Conservation (phyloP, 139 green algal genomes). For the Limnomonas spitsbergensis region DNA sequence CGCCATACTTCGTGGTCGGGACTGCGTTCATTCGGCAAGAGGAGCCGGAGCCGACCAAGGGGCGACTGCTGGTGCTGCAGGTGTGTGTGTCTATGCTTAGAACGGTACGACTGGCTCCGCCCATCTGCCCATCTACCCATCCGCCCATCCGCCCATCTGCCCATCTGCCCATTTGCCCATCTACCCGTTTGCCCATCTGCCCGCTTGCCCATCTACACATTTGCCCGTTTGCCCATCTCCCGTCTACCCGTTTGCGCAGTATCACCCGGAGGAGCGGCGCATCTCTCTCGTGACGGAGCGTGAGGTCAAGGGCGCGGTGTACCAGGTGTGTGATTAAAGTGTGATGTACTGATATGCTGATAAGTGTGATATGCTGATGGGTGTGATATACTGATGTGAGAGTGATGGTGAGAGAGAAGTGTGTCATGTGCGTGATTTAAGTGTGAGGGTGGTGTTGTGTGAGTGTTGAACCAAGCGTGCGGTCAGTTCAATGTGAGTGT, state of each 20-base stretch:
- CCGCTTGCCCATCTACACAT: too few relatives aligned
- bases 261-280: slow-evolving; percentile 12
- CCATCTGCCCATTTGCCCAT: too few relatives aligned
- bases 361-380: background rate
- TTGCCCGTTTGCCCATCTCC: too few relatives aligned
- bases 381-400: background rate
- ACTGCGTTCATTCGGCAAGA: slow-evolving; percentile 46
- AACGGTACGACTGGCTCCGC: too few relatives aligned
- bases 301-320: slow-evolving; percentile 86
- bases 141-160: too few relatives aligned
- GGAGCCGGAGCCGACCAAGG: slow-evolving; percentile 81
- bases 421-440: too few relatives aligned
- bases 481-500: too few relatives aligned
- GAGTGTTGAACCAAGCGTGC: too few relatives aligned
- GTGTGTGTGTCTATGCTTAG: slow-evolving; percentile 16
- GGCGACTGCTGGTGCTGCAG: slow-evolving; percentile 50
- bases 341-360: background rate
- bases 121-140: too few relatives aligned
- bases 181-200: too few relatives aligned
- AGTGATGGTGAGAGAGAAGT: too few relatives aligned
- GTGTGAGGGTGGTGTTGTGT: too few relatives aligned
- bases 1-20: background rate
- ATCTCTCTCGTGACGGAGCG: slow-evolving; percentile 66
- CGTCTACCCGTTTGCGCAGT: background rate
- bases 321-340: slow-evolving; percentile 62